These are phyloP conservation scores for Trichosanthes truncata DNA, from an alignment of 306 rosid species.

Conservation along the genomic window DNA sequence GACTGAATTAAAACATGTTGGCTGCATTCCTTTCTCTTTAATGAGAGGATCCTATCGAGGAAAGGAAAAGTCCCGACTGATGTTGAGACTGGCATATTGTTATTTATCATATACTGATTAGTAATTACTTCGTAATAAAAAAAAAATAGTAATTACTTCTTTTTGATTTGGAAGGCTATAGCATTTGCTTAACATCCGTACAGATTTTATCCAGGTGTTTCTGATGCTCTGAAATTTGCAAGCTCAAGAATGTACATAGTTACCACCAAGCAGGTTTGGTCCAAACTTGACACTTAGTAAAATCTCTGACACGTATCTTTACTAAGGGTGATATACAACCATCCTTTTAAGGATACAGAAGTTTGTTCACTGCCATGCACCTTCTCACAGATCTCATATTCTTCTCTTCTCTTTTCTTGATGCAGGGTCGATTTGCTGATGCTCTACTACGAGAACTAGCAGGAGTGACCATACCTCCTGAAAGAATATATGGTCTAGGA, in stretches of 20 bases:
- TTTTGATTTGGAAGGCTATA: neutral
- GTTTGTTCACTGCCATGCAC: neutral
- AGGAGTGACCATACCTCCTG: slow-evolving; percentile 65
- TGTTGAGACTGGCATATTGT: neutral
- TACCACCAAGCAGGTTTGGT: slow-evolving; percentile 70
- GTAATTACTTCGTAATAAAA: no score
- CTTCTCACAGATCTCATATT: neutral
- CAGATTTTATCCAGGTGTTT: slow-evolving; percentile 72
- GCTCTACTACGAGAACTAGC: slow-evolving; percentile 75
- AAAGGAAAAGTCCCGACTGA: neutral
- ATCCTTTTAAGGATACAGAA: neutral
- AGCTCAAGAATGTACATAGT: slow-evolving; percentile 71
- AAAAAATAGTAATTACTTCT: no score
- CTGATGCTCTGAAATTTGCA: slow-evolving; percentile 69
- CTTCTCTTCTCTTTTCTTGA: neutral
- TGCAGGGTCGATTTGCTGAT: slow-evolving; percentile 74
- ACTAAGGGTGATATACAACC: neutral
- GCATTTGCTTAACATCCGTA: neutral
- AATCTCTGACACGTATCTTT: neutral
- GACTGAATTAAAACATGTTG: neutral
- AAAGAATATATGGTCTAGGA: slow-evolving; percentile 78
- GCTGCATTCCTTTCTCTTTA: neutral
- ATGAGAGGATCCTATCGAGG: neutral
- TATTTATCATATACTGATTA: neutral
- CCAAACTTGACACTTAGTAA: neutral